Evolutionary conservation across 768 basidiomycete genomes (phyloP), one percentile per base, ranked within the genome.

Genomic region (Lactifluus subvellereus): DNA sequence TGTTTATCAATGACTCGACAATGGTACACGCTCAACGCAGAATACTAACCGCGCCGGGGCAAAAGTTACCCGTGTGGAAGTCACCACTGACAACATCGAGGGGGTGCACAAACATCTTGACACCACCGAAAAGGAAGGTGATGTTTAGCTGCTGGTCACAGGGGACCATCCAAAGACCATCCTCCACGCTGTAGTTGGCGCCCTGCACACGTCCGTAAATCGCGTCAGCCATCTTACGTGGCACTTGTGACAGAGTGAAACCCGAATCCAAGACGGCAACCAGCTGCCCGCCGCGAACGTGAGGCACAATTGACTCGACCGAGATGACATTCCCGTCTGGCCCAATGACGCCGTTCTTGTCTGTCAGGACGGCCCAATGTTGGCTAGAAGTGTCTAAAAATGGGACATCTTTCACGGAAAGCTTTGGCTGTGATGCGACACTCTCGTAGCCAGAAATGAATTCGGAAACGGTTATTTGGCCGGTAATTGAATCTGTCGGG

Each of bases 161-260:
- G 2, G 90, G 91, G 0, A 92, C 73, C 1, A 82, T 79, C 91
- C 91, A 92, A 61, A 82, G 78, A 62, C 83, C 77, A 45, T 76
- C 78, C 7, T 72, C 68, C 9, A 76, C 65, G 66, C 85, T 84
- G 73, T 86, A 91, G 55, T 79, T 77, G 9, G 91, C 89, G 35
- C 86, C 89, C 60, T 80, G 82, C 10, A 91, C 87, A 43, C 87
- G 82, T 11, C 89, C 87, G 68, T 92, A 92, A 65, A 92, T 90
- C 20, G 86, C 86, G 66, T 92, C 88, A 6, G 88, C 82, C 64
- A 91, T 79, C n/a, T 78, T 76, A 35, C 88, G 84, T 9, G 87
- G 86, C 40, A 89, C 86, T 74, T 90, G 88, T 47, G 86, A 84
- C 64, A 83, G 76, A 0, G 85, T 84, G 71, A 79, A 91, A 56